Evolutionary conservation across 2,329 filamentous ascomycete species (phyloP).

Genomic region (Calonectria henricotiae): DNA sequence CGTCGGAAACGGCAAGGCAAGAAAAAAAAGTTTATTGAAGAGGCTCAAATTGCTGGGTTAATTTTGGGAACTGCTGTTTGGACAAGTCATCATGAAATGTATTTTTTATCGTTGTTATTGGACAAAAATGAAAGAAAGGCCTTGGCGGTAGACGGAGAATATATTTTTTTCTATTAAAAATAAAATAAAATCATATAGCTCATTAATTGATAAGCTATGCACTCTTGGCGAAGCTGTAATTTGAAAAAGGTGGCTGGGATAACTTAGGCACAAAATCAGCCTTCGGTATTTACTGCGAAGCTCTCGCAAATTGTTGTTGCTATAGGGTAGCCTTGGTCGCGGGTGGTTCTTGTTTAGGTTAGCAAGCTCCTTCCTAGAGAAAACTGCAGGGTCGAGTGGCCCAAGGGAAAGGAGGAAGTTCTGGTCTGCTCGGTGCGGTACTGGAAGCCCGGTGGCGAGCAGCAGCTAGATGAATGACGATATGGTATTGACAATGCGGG

Average conservation of each 20-base stretch:
- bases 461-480: conserved; percentile 3
- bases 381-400: conserved; percentile 1
- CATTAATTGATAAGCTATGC: too few species aligned
- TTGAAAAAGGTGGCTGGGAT: neutral
- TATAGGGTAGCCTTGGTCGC: neutral
- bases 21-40: conserved; percentile 3
- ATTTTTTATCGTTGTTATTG: too few species aligned
- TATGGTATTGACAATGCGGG: conserved; percentile 1
- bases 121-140: too few species aligned
- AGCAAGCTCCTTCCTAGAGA: neutral
- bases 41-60: neutral
- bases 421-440: conserved; percentile 19
- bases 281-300: too few species aligned
- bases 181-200: too few species aligned
- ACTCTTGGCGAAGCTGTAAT: neutral
- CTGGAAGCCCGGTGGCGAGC: conserved; percentile 22
- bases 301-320: neutral
- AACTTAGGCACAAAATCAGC: neutral
- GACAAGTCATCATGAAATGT: neutral
- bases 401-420: neutral
- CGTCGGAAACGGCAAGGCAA: conserved; percentile 22
- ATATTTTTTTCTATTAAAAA: too few species aligned
- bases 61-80: neutral
- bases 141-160: too few species aligned
- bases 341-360: neutral